phyloP scores from a whole-genome alignment of 352 stramenopile genomes.

The Phytophthora pini region DNA sequence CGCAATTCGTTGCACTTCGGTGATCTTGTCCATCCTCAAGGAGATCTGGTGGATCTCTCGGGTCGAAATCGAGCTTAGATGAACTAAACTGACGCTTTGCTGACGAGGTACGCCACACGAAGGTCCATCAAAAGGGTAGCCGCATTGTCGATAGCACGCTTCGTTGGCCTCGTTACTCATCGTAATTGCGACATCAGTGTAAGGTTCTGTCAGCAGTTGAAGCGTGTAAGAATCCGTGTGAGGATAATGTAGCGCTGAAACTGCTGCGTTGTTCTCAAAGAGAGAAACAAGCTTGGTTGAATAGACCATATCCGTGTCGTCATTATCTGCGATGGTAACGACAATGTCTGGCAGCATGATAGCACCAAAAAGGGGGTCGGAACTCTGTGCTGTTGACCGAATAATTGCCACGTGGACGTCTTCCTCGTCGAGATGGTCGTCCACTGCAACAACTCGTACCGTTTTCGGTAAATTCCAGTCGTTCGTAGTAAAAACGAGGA shows the following conservation, averaged over 20 bases:
- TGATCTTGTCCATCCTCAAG: constrained; percentile 54
- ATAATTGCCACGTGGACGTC: constrained; percentile 73
- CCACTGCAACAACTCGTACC: constrained; percentile 70
- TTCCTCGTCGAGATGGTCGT: constrained; percentile 73
- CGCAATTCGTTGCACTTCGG: constrained; percentile 69
- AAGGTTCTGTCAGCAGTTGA: constrained; percentile 63
- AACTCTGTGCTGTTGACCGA: constrained; percentile 43
- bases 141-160: constrained; percentile 74
- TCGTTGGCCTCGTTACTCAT: constrained; percentile 78
- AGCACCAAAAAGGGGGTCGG: constrained; percentile 64
- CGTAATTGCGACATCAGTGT: constrained; percentile 72
- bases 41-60: constrained; percentile 71
- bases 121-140: constrained; percentile 60
- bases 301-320: constrained; percentile 54
- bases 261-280: constrained; percentile 34
- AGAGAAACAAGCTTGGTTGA: constrained; percentile 52
- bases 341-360: constrained; percentile 68
- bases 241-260: constrained; percentile 25
- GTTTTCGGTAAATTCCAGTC: constrained; percentile 75
- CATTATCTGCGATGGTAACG: constrained; percentile 76
- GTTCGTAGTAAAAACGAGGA: constrained; percentile 51
- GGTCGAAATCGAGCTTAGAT: constrained; percentile 61
- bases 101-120: constrained; percentile 68
- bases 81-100: constrained; percentile 68
- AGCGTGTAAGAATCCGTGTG: constrained; percentile 54